These are phyloP conservation scores for Blumeriella jaapii DNA, from an alignment of 2,329 filamentous ascomycete genomes.

Conservation along the genomic window DNA sequence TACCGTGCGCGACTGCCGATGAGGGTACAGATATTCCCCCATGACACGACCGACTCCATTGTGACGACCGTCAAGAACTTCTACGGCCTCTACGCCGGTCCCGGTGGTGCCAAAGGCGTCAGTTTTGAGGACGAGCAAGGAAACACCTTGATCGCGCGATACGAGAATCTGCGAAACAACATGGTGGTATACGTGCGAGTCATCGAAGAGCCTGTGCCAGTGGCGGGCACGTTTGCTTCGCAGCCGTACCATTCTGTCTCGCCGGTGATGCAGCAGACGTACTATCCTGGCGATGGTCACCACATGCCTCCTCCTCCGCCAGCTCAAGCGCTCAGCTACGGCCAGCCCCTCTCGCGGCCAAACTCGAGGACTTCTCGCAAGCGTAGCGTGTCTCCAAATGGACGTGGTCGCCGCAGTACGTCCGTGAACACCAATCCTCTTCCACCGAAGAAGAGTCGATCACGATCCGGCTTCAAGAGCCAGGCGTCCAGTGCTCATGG, in stretches of 20 bases:
- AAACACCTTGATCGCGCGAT: slow-evolving; percentile 85
- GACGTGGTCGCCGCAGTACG: slow-evolving; percentile 60
- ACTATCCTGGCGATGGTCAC: slow-evolving; percentile 50
- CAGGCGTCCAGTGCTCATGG: slow-evolving; percentile 42
- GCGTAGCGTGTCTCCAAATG: slow-evolving; percentile 66
- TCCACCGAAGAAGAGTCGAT: slow-evolving; percentile 51
- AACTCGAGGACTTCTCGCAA: slow-evolving; percentile 59
- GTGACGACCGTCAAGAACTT: slow-evolving; percentile 98
- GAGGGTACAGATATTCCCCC: slow-evolving; percentile 82
- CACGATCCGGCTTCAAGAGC: slow-evolving; percentile 56
- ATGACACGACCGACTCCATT: slow-evolving; percentile 96
- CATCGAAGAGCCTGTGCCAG: slow-evolving; percentile 46
- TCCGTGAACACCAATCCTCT: slow-evolving; percentile 48
- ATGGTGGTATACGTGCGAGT: slow-evolving; percentile 91
- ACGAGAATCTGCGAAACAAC: slow-evolving; percentile 88
- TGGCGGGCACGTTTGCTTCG: slow-evolving; percentile 38
- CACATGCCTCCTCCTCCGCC: slow-evolving; percentile 49
- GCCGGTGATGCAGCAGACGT: slow-evolving; percentile 39
- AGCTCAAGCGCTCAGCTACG: slow-evolving; percentile 39
- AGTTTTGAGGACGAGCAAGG: slow-evolving; percentile 89
- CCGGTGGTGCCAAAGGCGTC: slow-evolving; percentile 61
- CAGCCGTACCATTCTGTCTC: slow-evolving; percentile 40
- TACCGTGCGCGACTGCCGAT: slow-evolving; percentile 68
- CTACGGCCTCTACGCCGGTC: slow-evolving; percentile 82
- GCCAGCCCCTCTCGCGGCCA: slow-evolving; percentile 53